Conservation (phyloP, 1,284 basidiomycete genomes). For the Sanghuangporus sanghuang region DNA sequence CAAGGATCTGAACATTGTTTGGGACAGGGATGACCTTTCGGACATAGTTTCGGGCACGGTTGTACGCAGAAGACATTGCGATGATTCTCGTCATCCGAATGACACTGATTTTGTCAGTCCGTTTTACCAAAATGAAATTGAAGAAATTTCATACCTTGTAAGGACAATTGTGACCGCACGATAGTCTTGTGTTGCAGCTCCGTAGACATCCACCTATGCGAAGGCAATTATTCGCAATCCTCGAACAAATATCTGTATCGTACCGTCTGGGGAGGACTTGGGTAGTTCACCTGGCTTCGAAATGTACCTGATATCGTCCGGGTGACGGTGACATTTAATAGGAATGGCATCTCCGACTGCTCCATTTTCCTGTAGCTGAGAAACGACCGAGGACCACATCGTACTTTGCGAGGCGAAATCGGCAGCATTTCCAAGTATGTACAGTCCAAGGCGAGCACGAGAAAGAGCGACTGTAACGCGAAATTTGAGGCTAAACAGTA, state of each 20-base stretch:
- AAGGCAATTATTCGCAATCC: background rate
- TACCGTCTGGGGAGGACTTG: conserved; percentile 54
- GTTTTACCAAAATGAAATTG: no score
- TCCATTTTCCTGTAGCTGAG: conserved; percentile 44
- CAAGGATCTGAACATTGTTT: conserved; percentile 50
- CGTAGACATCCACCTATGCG: conserved; percentile 55
- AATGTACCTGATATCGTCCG: conserved; percentile 34
- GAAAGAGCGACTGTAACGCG: conserved; percentile 60
- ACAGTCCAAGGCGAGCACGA: conserved; percentile 66
- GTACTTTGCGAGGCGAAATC: conserved; percentile 41
- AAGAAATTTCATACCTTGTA: conserved; percentile 41
- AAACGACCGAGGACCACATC: conserved; percentile 59
- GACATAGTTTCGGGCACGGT: conserved; percentile 48
- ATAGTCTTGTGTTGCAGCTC: conserved; percentile 49
- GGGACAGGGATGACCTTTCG: conserved; percentile 55
- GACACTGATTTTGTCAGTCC: conserved; percentile 42
- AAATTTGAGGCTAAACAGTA: conserved; percentile 6
- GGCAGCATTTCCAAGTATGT: conserved; percentile 62
- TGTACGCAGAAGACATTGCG: conserved; percentile 43
- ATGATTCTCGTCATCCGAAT: conserved; percentile 58
- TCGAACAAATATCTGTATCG: background rate
- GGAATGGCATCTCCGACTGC: conserved; percentile 52
- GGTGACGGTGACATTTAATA: conserved; percentile 54
- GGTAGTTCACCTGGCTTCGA: conserved; percentile 50
- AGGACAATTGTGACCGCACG: conserved; percentile 67